Evolutionary conservation across 164 flowering plant species (phyloP).

Genomic region (Macadamia tetraphylla): DNA sequence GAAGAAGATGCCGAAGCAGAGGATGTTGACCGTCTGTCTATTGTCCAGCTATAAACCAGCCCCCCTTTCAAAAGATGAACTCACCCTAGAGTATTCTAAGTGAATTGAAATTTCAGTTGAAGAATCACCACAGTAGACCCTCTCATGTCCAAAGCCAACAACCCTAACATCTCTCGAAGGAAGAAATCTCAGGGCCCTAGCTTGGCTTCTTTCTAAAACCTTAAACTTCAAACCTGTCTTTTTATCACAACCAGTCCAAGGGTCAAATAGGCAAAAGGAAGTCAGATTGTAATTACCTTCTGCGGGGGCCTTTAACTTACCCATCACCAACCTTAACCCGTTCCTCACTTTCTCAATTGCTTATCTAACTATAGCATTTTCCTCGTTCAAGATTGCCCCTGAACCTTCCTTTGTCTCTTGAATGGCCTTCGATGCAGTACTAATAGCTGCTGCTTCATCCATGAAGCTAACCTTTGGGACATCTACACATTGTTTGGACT

Average conservation of each 20-base stretch:
- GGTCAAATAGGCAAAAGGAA: conserved; percentile 67
- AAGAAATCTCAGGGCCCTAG: conserved; percentile 49
- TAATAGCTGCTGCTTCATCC: conserved; percentile 78
- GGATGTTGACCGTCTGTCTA: too few relatives aligned
- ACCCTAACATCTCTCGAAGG: conserved; percentile 25
- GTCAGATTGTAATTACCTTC: conserved; percentile 79
- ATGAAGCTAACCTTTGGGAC: conserved; percentile 70
- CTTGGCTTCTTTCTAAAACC: conserved; percentile 64
- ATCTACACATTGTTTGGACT: conserved; percentile 71
- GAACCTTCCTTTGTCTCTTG: conserved; percentile 70
- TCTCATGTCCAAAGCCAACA: too few relatives aligned
- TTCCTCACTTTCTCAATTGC: conserved; percentile 65
- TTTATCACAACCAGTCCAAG: conserved; percentile 89
- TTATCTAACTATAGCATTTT: conserved; percentile 48
- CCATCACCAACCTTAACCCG: conserved; percentile 75
- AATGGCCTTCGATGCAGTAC: conserved; percentile 72
- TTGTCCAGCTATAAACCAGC: too few relatives aligned
- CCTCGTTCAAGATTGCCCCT: conserved; percentile 59
- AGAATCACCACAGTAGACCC: too few relatives aligned
- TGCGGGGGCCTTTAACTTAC: conserved; percentile 74
- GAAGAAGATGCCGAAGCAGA: too few relatives aligned
- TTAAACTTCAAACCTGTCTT: conserved; percentile 51
- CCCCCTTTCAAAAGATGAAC: too few relatives aligned
- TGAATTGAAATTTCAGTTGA: too few relatives aligned
- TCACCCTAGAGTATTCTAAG: too few relatives aligned